These are phyloP conservation scores for Lichtheimia corymbifera DNA, from an alignment of 371 early-diverging fungal species.

Conservation along the genomic window DNA sequence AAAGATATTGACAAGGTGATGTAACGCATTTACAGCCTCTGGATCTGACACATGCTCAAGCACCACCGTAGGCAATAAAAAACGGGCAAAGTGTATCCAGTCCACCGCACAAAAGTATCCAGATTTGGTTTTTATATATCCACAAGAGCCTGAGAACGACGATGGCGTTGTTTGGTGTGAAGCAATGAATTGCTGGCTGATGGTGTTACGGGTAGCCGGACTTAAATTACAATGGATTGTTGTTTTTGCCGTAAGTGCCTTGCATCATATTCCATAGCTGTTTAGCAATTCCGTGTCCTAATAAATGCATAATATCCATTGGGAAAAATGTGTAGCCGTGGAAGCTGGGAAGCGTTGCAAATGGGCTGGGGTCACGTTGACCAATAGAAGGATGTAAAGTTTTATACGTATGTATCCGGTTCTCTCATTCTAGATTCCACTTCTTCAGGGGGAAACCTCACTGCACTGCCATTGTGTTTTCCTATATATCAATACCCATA, in stretches of 20 bases:
- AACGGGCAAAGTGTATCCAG: conserved; percentile 4
- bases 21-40: not conserved
- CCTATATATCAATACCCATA: too few relatives aligned
- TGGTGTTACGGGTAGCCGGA: not conserved
- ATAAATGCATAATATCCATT: conserved; percentile 1
- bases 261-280: not conserved
- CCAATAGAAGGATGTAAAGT: too few relatives aligned
- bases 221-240: not conserved
- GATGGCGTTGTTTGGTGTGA: not conserved
- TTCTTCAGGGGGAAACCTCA: too few relatives aligned
- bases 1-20: too few relatives aligned
- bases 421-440: too few relatives aligned
- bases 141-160: not conserved
- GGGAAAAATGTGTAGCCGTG: conserved; percentile 1
- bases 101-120: not conserved
- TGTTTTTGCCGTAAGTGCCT: not conserved
- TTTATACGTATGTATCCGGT: too few relatives aligned
- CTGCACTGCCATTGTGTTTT: too few relatives aligned
- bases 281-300: not conserved
- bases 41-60: not conserved
- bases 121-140: not conserved
- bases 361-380: not conserved
- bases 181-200: not conserved
- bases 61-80: not conserved
- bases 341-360: not conserved